Base-by-base conservation (phyloP, 208 protist genomes). In the Acanthamoeba castellanii region DNA sequence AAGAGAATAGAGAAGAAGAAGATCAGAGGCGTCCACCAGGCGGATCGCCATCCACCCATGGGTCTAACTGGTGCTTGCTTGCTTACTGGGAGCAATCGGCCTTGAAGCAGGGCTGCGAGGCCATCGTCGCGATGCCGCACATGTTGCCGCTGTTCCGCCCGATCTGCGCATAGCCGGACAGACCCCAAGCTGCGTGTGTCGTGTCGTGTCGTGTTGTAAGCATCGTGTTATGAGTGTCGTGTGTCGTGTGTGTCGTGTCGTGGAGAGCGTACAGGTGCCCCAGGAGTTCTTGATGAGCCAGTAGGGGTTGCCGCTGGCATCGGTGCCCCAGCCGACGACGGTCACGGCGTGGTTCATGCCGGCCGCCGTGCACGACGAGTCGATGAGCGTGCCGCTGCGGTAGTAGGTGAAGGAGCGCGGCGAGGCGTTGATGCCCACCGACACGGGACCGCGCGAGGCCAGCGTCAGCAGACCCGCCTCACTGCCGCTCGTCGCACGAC, bases 371-470 rank as follows among this genome's bases (percentile, higher is more conserved):
- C 98, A 98, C 1, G 61, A 47, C 64, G 96, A 59, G 7, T 95
- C 96, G 87, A 97, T 95, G 84, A 98, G 98, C 85, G 99, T 97
- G 89, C 98, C 98, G 45, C 95, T 95, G 0, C 61, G 57, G 96
- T 99, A 99, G 91, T 87, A 96, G 45, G 70, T 66, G 97, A 98
- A 99, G 8, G 90, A 94, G 34, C 92, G 7, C 95, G 97, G 76
- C 94, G 96, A 66, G 95, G 98, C 98, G 94, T 99, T 98, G 20
- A 99, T 99, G 27, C 98, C 99, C 76, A 99, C 96, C 61, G 98
- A 89, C 90, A 99, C 89, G 82, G 98, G 98, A 64, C 98, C 98
- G 30, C 47, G 42, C 13, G 87, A 59, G 27, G 87, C 87, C 22
- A 57, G 27, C 7, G 87, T 25, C 34, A 92, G n/a, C 37, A 92